Base-by-base conservation (phyloP, 2,329 filamentous ascomycete genomes). In the Scytalidium lignicola region DNA sequence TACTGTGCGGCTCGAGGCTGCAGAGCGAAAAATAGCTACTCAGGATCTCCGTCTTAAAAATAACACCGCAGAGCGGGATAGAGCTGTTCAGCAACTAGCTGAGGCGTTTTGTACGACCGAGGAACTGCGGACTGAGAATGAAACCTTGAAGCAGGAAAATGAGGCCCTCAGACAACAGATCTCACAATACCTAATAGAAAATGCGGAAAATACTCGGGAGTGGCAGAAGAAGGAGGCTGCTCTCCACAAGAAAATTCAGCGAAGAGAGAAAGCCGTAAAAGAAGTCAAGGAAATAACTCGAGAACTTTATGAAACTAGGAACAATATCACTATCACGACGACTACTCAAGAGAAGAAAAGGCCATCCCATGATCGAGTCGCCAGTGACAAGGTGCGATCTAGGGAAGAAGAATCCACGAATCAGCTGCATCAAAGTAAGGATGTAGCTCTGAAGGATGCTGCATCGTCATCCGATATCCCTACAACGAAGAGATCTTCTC, bases 41-140 rank as follows among this genome's bases (percentile, higher is more conserved):
- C 73, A 76, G 29, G 80, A 86, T 45, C 81, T 83, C 46, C 77
- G 82, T 53, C 82, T 78, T 51, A 79, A 84, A 53, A 77, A 81
- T 3, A 67, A 86, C 40, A 73, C 74, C 2, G 74, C 78, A 23
- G 85, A 88, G 64, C 77, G 82, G 23, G 83, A 88, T 56, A 79
- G 81, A 43, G 77, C 85, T 32, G 72, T 85, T 44, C 75, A 74
- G 46, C 83, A 84, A 58, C 72, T 84, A 5, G 78, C 79, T 22
- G 74, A 81, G 45, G 82, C 82, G 3, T 83, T 79, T 46, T 71
- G 74, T 49, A 80, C 78, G 28, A 78, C 79, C 48, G 71, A 68
- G 52, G 70, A 73, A 48, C 55, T 75, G 8, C 68, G 70, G 43
- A 68, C 65, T 15, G 47, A 69, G 23, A 68, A 67, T n/a, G 71